phyloP scores from a whole-genome alignment of 192 early-diverging fungal species.

The Coemansia javaensis region DNA sequence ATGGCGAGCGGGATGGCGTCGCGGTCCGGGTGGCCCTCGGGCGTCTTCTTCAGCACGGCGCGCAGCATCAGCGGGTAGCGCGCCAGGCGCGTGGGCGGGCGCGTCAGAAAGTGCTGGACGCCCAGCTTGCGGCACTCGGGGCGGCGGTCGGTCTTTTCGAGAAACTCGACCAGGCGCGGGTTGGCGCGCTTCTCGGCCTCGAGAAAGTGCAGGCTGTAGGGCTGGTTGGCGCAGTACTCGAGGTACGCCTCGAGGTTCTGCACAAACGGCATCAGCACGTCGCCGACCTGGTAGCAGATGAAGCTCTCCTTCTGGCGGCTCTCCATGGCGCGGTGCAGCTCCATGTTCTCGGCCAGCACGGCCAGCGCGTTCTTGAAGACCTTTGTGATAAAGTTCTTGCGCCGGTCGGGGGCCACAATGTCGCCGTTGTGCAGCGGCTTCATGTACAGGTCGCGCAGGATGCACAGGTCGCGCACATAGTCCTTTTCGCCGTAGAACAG shows the following conservation, averaged over 20 bases:
- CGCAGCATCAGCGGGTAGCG: slow-evolving; percentile 80
- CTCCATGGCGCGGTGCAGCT: slow-evolving; percentile 57
- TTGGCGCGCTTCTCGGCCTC: slow-evolving; percentile 75
- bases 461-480: slow-evolving; percentile 83
- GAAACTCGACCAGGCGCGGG: slow-evolving; percentile 64
- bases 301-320: slow-evolving; percentile 60
- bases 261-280: slow-evolving; percentile 73
- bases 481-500: slow-evolving; percentile 86
- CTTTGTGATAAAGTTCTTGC: slow-evolving; percentile 66
- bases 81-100: slow-evolving; percentile 83
- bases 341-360: slow-evolving; percentile 58
- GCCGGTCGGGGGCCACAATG: slow-evolving; percentile 59
- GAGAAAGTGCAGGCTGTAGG: slow-evolving; percentile 74
- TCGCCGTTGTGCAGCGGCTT: slow-evolving; percentile 57
- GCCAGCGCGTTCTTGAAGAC: slow-evolving; percentile 78
- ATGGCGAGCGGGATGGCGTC: slow-evolving; percentile 68
- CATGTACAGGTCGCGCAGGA: slow-evolving; percentile 75
- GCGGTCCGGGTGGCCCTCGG: slow-evolving; percentile 73
- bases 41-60: slow-evolving; percentile 79
- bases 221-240: slow-evolving; percentile 81
- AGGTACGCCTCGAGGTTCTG: slow-evolving; percentile 73
- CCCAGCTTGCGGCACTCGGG: slow-evolving; percentile 79
- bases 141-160: slow-evolving; percentile 69
- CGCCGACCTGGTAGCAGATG: slow-evolving; percentile 81
- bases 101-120: slow-evolving; percentile 79